A percentile compares a stretch with the other conserved stretches of the same genome.
Evolutionary conservation across 2,329 filamentous ascomycete genomes (phyloP).

Genomic region (Trichophyton benhamiae): DNA sequence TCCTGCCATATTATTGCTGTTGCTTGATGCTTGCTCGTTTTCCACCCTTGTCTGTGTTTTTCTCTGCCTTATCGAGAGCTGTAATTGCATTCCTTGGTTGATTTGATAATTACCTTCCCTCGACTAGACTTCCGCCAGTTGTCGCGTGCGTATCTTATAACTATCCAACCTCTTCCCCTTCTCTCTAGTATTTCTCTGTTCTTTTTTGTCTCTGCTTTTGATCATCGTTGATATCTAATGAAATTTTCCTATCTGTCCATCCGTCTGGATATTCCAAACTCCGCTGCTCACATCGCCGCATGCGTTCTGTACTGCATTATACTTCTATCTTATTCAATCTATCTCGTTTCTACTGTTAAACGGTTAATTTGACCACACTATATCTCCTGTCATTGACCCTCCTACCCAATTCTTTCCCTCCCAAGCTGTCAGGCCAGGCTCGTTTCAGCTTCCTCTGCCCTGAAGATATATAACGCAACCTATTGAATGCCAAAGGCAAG

Average conservation of each 20-base stretch:
- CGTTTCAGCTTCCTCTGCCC: background rate
- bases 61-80: background rate
- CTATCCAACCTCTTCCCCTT: background rate
- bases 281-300: background rate
- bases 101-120: background rate
- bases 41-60: background rate
- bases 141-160: background rate
- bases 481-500: background rate
- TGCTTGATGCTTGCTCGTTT: background rate
- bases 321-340: conserved; percentile 1
- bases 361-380: background rate
- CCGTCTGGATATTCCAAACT: background rate
- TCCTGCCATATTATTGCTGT: background rate
- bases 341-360: background rate
- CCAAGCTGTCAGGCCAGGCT: background rate
- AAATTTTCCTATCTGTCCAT: background rate
- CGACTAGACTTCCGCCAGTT: background rate
- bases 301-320: background rate
- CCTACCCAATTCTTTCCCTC: background rate
- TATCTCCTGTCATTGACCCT: background rate
- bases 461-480: background rate
- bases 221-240: background rate
- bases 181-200: background rate
- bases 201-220: background rate
- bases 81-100: background rate